Conservation (phyloP, 2,329 filamentous ascomycete species). For the Cladophialophora yegresii region DNA sequence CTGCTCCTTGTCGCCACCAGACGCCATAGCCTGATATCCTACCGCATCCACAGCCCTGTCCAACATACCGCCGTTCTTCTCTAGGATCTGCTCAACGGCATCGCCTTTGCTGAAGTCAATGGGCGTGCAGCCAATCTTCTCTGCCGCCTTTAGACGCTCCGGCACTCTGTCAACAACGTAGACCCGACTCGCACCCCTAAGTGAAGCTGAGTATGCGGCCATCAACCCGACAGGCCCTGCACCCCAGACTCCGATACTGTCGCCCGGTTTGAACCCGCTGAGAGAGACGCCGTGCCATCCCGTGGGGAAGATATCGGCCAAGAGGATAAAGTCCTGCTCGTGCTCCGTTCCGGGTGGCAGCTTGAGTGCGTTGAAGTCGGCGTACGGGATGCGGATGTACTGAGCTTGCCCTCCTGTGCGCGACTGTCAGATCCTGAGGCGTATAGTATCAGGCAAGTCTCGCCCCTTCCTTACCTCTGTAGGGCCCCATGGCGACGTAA, state of each 20-base stretch:
- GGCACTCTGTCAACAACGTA: slow-evolving; percentile 64
- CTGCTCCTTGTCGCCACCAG: slow-evolving; percentile 59
- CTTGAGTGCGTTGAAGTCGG: slow-evolving; percentile 66
- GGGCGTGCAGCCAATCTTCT: slow-evolving; percentile 62
- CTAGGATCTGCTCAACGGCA: slow-evolving; percentile 62
- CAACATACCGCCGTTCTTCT: slow-evolving; percentile 61
- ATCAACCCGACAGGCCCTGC: slow-evolving; percentile 66
- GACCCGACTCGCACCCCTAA: slow-evolving; percentile 62
- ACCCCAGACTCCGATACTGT: slow-evolving; percentile 64
- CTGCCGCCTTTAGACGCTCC: slow-evolving; percentile 59
- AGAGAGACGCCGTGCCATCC: slow-evolving; percentile 45
- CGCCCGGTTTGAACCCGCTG: slow-evolving; percentile 48
- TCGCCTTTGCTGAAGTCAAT: slow-evolving; percentile 64
- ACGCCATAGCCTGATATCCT: slow-evolving; percentile 63
- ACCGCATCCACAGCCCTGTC: slow-evolving; percentile 67
- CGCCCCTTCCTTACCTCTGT: slow-evolving; percentile 37
- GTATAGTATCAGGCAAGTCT: background rate
- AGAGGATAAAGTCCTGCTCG: slow-evolving; percentile 61
- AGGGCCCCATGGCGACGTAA: slow-evolving; percentile 63
- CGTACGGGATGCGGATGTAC: slow-evolving; percentile 65
- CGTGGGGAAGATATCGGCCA: slow-evolving; percentile 49
- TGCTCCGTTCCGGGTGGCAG: slow-evolving; percentile 63
- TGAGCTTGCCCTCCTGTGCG: slow-evolving; percentile 61
- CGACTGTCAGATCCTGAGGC: slow-evolving; percentile 41
- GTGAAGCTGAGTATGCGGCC: slow-evolving; percentile 63